phyloP scores from a whole-genome alignment of 2,329 filamentous ascomycete genomes.

The Cladophialophora bantiana region DNA sequence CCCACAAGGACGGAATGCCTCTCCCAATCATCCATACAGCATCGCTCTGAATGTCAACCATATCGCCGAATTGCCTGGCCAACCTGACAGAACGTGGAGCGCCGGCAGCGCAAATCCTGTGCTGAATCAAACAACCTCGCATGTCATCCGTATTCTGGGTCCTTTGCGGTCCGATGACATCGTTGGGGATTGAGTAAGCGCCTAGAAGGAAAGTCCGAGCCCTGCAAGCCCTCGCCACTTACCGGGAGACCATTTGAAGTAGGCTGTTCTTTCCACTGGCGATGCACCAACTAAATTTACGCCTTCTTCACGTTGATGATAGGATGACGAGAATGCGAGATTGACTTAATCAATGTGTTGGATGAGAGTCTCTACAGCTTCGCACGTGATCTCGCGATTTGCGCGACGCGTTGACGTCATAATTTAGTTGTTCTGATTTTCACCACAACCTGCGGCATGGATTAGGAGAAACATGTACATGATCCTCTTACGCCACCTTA shows the following conservation, averaged over 20 bases:
- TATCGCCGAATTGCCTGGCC: neutral
- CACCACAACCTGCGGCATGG: neutral
- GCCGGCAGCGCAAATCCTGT: neutral
- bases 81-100: neutral
- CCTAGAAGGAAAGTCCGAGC: slow-evolving; percentile 10
- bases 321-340: neutral
- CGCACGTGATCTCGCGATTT: slow-evolving; percentile 15
- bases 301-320: neutral
- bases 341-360: neutral
- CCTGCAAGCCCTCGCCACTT: neutral
- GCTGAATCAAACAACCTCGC: neutral
- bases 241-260: neutral
- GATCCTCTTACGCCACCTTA: neutral
- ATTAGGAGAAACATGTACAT: neutral
- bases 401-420: slow-evolving; percentile 34
- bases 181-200: slow-evolving; percentile 33
- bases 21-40: neutral
- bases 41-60: neutral
- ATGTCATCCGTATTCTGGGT: slow-evolving; percentile 15
- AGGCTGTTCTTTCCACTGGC: neutral
- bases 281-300: neutral
- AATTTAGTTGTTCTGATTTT: neutral
- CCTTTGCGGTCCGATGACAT: slow-evolving; percentile 22
- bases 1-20: neutral
- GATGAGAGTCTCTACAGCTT: neutral